Evolutionary conservation across 208 protist species (phyloP), one percentile per base, ranked within the genome.

Genomic region (Leptomonas pyrrhocoris): DNA sequence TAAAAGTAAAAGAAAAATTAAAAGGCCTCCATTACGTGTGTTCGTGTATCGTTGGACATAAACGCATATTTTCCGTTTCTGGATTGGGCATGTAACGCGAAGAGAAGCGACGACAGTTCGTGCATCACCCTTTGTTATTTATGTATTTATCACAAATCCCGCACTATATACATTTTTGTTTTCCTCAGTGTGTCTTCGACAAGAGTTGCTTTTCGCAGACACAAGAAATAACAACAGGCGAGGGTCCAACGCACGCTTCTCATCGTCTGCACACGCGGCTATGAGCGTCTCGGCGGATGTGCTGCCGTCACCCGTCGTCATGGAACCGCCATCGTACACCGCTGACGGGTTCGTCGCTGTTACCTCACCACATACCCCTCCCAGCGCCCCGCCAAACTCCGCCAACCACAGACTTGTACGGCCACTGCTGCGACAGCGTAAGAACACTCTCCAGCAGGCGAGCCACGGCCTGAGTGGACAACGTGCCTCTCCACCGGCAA

Each of bases 331-430:
- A 8, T 34, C 48, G 19, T n/a, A 54, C 48, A 18, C 60, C 8
- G 7, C 36, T 60, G 23, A 18, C 30, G 25, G 51, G 13, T 28
- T 53, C 19, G 16, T 43, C 16, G n/a, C 53, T 27, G 38, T 51
- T 34, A 25, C 5, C 40, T 63, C 61, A 23, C 63, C 64, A 19
- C 56, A 21, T 40, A 71, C 61, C 4, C 71, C 54, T 18, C 59
- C 48, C 36, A 59, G 43, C 45, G 51, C 49, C 16, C 68, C 58
- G 25, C 59, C 49, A 16, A 60, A 34, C 38, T 50, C 68, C 1
- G n/a, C 59, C 9, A 74, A 57, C 15, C 59, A 58, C 38, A 28
- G 57, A 38, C 38, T 74, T 49, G 38, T 74, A 42, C 68, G 59
- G 0, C 59, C 68, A 16, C 59, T 74, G 27, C 55, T 54, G 62